Base-by-base conservation (phyloP, 768 basidiomycete species). In the Russula foetens region DNA sequence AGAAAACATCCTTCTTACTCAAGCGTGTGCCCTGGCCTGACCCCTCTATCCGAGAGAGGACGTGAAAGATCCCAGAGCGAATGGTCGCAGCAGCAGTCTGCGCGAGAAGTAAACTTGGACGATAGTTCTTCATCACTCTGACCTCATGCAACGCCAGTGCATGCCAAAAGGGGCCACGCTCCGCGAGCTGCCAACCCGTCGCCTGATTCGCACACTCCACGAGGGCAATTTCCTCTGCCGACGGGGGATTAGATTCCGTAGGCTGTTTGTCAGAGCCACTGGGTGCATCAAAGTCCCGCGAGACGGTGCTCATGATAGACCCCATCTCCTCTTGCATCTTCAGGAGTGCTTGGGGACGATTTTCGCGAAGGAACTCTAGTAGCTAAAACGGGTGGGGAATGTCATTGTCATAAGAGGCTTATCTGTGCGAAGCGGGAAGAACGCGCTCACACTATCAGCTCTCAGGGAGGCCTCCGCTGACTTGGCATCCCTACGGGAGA, bases 91-190 rank as follows among this genome's bases (percentile, higher is more conserved):
- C 44, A 4, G 14, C 51, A 0, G n/a, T 28, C 2, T 44, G 44
- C 8, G 24, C 35, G 12, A 17, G 21, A 2, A 53, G 17, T 4
- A 59, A 39, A 6, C 2, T 4, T 4, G 58, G 58, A 28, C 44
- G 58, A 53, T 59, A 59, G 2, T 35, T 53, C 38, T 12, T 31
- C 58, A 59, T 59, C n/a, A 47, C 21, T 7, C 46, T 46, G 19
- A 59, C 35, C 23, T 59, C 52, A 23, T 15, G 17, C 28, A 48
- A 23, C 23, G 52, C 58, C 52, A 59, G 23, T 12, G 35, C 38
- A 9, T 19, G 8, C 28, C 24, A 8, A 23, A 21, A 23, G 4
- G 43, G n/a, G n/a, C 9, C 8, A 11, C 17, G n/a, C 12, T 44
- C 44, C 14, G 7, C 23, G n/a, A 53, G 14, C 28, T 12, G 45